Base-by-base conservation (phyloP, 1,284 basidiomycete species). In the Agaricales sp. region DNA sequence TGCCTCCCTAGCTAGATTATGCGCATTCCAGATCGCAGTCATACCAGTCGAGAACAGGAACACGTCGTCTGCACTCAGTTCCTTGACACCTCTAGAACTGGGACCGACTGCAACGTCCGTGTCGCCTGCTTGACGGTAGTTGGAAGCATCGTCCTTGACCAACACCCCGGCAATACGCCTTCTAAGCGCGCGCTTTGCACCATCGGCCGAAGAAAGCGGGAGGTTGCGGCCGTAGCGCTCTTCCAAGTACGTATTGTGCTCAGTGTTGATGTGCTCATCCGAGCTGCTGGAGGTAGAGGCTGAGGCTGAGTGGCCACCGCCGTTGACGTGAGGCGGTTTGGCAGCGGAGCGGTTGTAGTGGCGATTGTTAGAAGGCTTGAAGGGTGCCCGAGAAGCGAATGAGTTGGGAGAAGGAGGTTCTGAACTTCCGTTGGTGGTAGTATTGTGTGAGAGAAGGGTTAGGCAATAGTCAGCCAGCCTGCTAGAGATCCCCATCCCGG, bases 191-290 rank as follows among this genome's bases (percentile, higher is more conserved):
- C 82, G 75, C 65, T 98, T 98, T 6, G 93, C 92, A 2, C 81
- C 75, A 1, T 77, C 71, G 0, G 87, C 87, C 19, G 82, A 79
- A 23, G 77, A 71, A 2, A 87, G 63, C 1, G 93, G 90, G 21
- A 98, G 70, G 60, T 98, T 98, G 3, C 96, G 81, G 0, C 93
- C 95, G 57, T 97, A 99, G 18, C 94, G 82, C 66, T 99, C 94
- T 64, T 99, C 96, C 35, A 99, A 72, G 58, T 87, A 87, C 18
- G 68, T 66, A 3, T 61, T 61, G 48, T 79, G 76, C 54, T 86
- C 82, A 24, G 60, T 57, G 50, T 64, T 69, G 37, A 81, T 58
- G 2, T 60, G 59, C 37, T 75, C 72, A 1, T 53, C 55, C 0
- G 50, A 45, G 43, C 54, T 22, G 4, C 44, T 3, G 52, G 58